Evolutionary conservation across 305 asterid species (phyloP).

Genomic region (Solanum hybrid): DNA sequence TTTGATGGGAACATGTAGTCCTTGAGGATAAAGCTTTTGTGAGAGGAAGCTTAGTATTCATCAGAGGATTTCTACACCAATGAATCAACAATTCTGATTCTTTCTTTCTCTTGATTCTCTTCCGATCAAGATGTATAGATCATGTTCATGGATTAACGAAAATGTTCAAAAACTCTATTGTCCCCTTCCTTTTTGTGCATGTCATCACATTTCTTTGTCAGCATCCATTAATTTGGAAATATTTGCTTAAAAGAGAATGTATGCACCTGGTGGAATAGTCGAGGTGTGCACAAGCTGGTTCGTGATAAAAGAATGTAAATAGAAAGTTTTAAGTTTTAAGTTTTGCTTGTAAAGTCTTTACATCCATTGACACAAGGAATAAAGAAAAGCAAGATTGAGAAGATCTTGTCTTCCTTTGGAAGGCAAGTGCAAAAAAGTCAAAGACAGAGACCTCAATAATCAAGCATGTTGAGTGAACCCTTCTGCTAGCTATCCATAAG

Average conservation of each 20-base stretch:
- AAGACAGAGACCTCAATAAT: background rate
- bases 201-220: background rate
- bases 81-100: background rate
- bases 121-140: background rate
- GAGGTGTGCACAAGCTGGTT: background rate
- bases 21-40: background rate
- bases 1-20: background rate
- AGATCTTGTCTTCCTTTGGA: slow-evolving; percentile 14
- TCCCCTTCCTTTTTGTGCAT: background rate
- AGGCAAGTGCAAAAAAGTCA: slow-evolving; percentile 15
- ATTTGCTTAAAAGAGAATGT: background rate
- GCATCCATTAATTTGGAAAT: background rate
- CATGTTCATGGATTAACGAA: background rate
- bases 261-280: background rate
- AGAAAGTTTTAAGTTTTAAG: background rate
- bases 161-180: background rate
- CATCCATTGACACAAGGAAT: background rate
- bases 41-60: background rate
- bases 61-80: background rate
- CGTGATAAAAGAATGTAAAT: background rate
- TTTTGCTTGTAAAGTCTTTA: background rate
- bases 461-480: background rate
- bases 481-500: background rate
- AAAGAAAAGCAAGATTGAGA: background rate
- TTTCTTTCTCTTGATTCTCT: background rate